Conservation (phyloP, 1,139 yeast genomes). For the Candida glucosophila region DNA sequence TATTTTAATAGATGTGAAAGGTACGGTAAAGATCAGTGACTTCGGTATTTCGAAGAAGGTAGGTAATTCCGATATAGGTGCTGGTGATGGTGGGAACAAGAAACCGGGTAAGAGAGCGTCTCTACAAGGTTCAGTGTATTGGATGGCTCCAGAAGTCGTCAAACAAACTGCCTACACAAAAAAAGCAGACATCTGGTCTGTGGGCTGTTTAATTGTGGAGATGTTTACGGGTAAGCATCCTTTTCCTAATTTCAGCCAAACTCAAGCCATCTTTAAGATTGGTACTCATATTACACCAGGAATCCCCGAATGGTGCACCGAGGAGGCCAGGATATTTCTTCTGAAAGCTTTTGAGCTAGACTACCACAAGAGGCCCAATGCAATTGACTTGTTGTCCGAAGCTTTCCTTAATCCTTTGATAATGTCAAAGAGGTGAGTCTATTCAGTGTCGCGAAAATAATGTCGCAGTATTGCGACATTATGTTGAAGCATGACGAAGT, state of each 20-base stretch:
- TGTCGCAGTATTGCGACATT: too few relatives aligned
- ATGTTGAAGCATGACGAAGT: too few relatives aligned
- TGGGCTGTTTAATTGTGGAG: constrained; percentile 84
- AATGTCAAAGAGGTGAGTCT: constrained; percentile 30
- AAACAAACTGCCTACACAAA: constrained; percentile 83
- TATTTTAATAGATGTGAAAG: constrained; percentile 80
- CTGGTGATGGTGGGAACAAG: constrained; percentile 14
- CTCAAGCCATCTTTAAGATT: constrained; percentile 92
- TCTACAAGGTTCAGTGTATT: constrained; percentile 85
- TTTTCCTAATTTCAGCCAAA: constrained; percentile 85
- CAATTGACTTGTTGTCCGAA: constrained; percentile 59
- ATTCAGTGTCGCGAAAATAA: too few relatives aligned
- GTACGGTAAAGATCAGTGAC: constrained; percentile 87
- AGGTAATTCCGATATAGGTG: constrained; percentile 19
- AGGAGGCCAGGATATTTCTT: constrained; percentile 61
- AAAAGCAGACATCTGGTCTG: constrained; percentile 93
- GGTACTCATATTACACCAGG: constrained; percentile 77
- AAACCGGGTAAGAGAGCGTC: constrained; percentile 61
- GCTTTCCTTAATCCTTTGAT: constrained; percentile 47
- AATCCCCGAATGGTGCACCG: constrained; percentile 70
- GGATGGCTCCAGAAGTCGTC: constrained; percentile 99
- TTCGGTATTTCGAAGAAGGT: constrained; percentile 86
- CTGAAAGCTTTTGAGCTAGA: constrained; percentile 65
- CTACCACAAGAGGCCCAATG: constrained; percentile 64
- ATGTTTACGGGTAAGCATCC: constrained; percentile 96